These are phyloP conservation scores for Emergomyces africanus DNA, from an alignment of 2,329 filamentous ascomycete species.

Conservation along the genomic window DNA sequence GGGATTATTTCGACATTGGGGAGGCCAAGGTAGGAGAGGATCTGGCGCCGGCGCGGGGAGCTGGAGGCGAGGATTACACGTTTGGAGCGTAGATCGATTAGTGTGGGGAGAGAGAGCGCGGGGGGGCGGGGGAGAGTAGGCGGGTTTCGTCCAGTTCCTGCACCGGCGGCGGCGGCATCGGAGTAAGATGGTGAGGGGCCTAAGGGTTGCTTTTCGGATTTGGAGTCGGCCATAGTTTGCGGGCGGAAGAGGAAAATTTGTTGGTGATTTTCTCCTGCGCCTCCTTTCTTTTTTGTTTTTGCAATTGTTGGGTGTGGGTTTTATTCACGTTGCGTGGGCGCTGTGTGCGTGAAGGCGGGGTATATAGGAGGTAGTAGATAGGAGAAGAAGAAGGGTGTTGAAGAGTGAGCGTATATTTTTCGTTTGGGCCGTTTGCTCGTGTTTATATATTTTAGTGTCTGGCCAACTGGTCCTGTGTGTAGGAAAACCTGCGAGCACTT, in stretches of 20 bases:
- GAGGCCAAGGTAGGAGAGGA: conserved; percentile 69
- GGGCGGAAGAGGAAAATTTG: not conserved
- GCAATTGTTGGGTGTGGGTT: not conserved
- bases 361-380: not conserved
- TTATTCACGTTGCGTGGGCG: not conserved
- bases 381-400: not conserved
- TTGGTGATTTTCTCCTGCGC: not conserved
- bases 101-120: conserved; percentile 66
- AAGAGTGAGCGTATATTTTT: not conserved
- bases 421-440: not conserved
- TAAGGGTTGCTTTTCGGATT: conserved; percentile 2
- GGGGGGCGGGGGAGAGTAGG: conserved; percentile 25
- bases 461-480: not conserved
- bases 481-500: not conserved
- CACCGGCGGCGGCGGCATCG: conserved; percentile 10
- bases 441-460: not conserved
- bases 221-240: not conserved
- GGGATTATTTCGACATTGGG: conserved; percentile 71
- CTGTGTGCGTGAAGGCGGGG: not conserved
- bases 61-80: conserved; percentile 82
- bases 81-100: conserved; percentile 62
- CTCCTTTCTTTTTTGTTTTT: not conserved
- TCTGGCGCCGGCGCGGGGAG: conserved; percentile 69
- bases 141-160: conserved; percentile 8
- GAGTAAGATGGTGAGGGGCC: not conserved